Evolutionary conservation across 345 rosid genomes (phyloP), one percentile per base, ranked within the genome.

Genomic region (Citrus cavaleriei): DNA sequence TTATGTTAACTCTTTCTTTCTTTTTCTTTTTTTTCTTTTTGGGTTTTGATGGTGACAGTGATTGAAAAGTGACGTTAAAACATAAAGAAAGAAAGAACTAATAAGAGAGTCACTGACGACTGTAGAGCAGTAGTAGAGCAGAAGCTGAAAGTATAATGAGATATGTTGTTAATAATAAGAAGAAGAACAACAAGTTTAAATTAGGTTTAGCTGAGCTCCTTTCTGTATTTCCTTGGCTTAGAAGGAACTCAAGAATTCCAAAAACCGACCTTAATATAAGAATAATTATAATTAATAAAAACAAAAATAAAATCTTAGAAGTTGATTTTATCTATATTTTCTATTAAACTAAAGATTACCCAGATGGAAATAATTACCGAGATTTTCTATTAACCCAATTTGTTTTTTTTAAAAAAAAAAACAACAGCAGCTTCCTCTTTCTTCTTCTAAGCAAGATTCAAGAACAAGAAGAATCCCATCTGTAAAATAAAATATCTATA

Each of bases 301-400:
- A 12, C 2, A 42, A 42, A 10, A 42, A 12, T 12, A 42, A 46
- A 46, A 46, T 46, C 5, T 46, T 46, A 3, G 13, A 18, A 54
- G 10, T 74, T 61, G 25, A 21, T 59, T n/a, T 24, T 37, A 38
- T 42, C 59, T 74, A 38, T 61, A 60, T 74, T 74, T 40, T 74
- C 69, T 74, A 58, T 69, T 63, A 74, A 60, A 42, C 28, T 62
- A 37, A 61, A 74, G 77, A 74, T 30, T 22, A 61, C 77, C 27
- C 64, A 63, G 25, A 27, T 13, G 77, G 67, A 74, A 74, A 74
- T 22, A 19, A 63, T 58, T 59, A 54, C 46, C 75, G 28, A 22
- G 9, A 32, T n/a, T 55, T 58, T 32, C 63, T 10, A 21, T 24
- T 18, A 72, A 32, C 62, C 40, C 21, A 71, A 40, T 8, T 9